A percentile compares a stretch with the other conserved stretches of the same genome.
These are phyloP conservation scores for Chenopodium berlandieri DNA, from an alignment of 148 eudicot species.

Conservation along the genomic window DNA sequence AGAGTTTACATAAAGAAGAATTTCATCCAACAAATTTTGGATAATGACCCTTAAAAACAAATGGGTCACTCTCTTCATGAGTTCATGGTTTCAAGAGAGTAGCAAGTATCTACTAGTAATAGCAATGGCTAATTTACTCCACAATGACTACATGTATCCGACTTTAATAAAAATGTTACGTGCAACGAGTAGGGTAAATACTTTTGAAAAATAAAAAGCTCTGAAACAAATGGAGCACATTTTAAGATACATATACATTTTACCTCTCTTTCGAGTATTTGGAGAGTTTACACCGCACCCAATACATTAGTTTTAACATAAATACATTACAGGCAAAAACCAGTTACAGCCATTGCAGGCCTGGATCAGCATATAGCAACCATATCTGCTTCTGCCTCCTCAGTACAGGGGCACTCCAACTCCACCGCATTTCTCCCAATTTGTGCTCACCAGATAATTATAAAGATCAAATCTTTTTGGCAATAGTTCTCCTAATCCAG, in stretches of 20 bases:
- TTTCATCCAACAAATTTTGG: neutral
- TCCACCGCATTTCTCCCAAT: neutral
- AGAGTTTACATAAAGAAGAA: neutral
- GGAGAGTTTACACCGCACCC: neutral
- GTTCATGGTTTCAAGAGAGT: neutral
- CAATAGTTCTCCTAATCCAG: slow-evolving; percentile 6
- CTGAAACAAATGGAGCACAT: neutral
- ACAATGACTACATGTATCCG: neutral
- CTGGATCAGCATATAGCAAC: neutral
- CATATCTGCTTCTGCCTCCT: neutral
- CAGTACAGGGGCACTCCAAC: neutral
- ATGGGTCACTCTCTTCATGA: neutral
- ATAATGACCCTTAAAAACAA: neutral
- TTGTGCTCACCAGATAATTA: neutral
- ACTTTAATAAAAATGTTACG: neutral
- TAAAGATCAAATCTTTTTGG: neutral
- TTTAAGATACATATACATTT: neutral
- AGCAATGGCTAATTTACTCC: neutral
- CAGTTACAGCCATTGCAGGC: neutral
- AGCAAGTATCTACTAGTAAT: neutral
- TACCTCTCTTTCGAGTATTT: slow-evolving; percentile 1
- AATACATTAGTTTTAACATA: slow-evolving; percentile 1
- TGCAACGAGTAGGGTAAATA: neutral
- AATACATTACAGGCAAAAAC: neutral
- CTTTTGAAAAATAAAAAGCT: neutral